Conservation (phyloP, 2,329 filamentous ascomycete genomes). For the Seiridium cupressi region DNA sequence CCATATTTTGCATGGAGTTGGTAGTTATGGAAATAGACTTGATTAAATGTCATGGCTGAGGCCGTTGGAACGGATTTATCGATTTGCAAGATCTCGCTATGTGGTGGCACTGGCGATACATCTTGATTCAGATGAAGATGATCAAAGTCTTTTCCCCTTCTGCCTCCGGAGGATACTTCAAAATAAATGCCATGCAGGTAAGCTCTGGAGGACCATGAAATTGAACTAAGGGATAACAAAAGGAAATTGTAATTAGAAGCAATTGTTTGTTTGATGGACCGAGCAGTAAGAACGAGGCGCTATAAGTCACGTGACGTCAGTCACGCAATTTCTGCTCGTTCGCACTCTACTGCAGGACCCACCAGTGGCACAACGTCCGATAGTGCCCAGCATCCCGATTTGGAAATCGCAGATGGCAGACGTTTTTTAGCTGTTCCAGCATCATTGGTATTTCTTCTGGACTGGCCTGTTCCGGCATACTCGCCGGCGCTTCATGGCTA, state of each 20-base stretch:
- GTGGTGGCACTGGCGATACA: too few species aligned
- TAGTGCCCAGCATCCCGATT: background rate
- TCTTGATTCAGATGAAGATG: too few species aligned
- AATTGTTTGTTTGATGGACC: background rate
- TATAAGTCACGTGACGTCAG: background rate
- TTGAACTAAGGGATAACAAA: too few species aligned
- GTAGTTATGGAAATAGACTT: background rate
- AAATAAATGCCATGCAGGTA: too few species aligned
- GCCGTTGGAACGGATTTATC: too few species aligned
- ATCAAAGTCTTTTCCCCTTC: too few species aligned
- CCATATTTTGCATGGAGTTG: too few species aligned
- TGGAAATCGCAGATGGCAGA: background rate
- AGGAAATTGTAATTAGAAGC: too few species aligned
- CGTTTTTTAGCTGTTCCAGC: background rate
- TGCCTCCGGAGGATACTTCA: too few species aligned
- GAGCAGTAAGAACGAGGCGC: background rate
- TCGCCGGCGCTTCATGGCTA: background rate
- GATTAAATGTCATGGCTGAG: background rate
- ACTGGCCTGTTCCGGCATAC: background rate
- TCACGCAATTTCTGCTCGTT: constrained; percentile 3
- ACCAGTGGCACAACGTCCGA: background rate
- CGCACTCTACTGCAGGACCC: background rate
- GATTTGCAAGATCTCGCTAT: too few species aligned
- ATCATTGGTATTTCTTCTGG: background rate
- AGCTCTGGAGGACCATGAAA: too few species aligned